These are phyloP conservation scores for Vigna nakashimae DNA, from an alignment of 306 rosid genomes.

Conservation along the genomic window DNA sequence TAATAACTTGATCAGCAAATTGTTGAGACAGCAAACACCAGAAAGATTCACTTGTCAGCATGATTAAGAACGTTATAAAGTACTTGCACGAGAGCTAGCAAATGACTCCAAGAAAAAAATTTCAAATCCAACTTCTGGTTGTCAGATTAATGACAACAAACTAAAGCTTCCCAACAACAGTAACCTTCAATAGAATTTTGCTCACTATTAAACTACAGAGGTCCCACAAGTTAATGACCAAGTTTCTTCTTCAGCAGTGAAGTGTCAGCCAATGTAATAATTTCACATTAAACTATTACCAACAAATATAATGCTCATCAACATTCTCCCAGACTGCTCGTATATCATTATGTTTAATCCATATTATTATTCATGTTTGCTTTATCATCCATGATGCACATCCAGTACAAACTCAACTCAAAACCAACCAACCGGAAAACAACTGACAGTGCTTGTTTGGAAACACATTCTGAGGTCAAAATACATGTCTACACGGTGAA, in stretches of 20 bases:
- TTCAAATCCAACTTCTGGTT: slow-evolving; percentile 30
- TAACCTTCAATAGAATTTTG: slow-evolving; percentile 21
- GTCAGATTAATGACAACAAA: slow-evolving; percentile 25
- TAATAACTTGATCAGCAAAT: neutral
- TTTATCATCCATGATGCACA: neutral
- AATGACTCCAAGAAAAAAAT: neutral
- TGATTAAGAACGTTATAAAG: slow-evolving; percentile 4
- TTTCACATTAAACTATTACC: neutral
- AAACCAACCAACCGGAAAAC: too few relatives aligned
- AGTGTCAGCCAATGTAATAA: neutral
- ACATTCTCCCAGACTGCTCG: slow-evolving; percentile 8
- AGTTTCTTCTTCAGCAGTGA: slow-evolving; percentile 31
- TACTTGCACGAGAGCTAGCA: neutral
- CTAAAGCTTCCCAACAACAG: neutral
- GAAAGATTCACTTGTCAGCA: slow-evolving; percentile 3
- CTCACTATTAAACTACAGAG: slow-evolving; percentile 18
- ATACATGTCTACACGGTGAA: too few relatives aligned
- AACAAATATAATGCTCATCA: slow-evolving; percentile 3
- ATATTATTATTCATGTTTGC: neutral
- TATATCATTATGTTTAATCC: slow-evolving; percentile 1
- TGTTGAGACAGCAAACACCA: slow-evolving; percentile 24
- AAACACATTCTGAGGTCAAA: too few relatives aligned
- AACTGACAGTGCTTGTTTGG: too few relatives aligned
- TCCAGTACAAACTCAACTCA: too few relatives aligned
- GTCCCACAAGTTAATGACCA: slow-evolving; percentile 5